Evolutionary conservation across 1,284 basidiomycete species (phyloP).

Genomic region (Apiotrichum gamsii): DNA sequence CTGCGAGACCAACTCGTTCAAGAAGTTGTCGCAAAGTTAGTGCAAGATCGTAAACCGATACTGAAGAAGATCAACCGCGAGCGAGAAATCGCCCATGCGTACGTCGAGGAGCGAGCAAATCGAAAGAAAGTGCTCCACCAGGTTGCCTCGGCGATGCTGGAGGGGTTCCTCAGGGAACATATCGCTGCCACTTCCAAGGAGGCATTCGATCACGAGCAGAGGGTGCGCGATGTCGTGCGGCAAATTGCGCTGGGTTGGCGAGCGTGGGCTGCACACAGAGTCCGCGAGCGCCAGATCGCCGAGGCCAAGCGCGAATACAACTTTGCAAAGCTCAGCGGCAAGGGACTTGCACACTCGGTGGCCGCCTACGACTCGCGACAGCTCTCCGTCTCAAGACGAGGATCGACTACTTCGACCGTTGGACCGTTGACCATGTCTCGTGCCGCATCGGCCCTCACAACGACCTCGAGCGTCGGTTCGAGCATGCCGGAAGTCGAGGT

Average conservation of each 20-base stretch:
- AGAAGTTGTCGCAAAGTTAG: slow-evolving; percentile 21
- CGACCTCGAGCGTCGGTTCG: background rate
- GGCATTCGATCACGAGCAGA: slow-evolving; percentile 2
- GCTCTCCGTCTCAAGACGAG: background rate
- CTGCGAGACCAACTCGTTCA: slow-evolving; percentile 23
- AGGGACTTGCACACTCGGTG: slow-evolving; percentile 25
- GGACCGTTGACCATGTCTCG: background rate
- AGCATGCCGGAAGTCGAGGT: slow-evolving; percentile 14
- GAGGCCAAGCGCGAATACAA: slow-evolving; percentile 19
- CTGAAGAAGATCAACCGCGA: slow-evolving; percentile 20
- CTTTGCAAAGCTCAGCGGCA: slow-evolving; percentile 16
- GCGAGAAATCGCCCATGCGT: slow-evolving; percentile 17
- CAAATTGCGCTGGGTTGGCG: slow-evolving; percentile 19
- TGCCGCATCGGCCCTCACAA: background rate
- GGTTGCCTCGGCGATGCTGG: slow-evolving; percentile 9
- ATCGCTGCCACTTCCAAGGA: background rate
- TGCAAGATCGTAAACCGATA: slow-evolving; percentile 15
- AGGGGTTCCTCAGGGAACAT: slow-evolving; percentile 13
- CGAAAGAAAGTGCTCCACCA: slow-evolving; percentile 16
- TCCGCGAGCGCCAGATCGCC: slow-evolving; percentile 10
- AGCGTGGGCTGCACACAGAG: slow-evolving; percentile 15
- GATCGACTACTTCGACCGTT: background rate
- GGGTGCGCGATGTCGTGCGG: slow-evolving; percentile 9
- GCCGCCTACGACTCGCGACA: background rate
- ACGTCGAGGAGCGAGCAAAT: slow-evolving; percentile 12